These are phyloP conservation scores for Fusarium concolor DNA, from an alignment of 2,329 filamentous ascomycete species.

Conservation along the genomic window DNA sequence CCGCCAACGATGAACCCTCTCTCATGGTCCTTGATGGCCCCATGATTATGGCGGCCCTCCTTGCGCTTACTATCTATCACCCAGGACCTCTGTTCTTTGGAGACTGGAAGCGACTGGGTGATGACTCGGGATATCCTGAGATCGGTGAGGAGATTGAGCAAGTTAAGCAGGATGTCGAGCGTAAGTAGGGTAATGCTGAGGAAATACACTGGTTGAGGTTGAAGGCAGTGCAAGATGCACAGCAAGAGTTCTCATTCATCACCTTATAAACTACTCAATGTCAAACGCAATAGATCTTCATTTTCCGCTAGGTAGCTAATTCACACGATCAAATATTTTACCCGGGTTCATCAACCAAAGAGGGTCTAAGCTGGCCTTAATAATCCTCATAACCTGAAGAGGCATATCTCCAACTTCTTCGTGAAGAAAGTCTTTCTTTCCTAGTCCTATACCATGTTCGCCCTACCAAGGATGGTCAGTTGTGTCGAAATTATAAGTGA, in stretches of 20 bases:
- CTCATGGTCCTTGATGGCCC: constrained; percentile 38
- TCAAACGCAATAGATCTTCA: too few relatives aligned
- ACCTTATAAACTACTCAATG: too few relatives aligned
- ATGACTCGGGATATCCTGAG: not conserved
- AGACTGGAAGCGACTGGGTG: not conserved
- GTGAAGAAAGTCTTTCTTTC: constrained; percentile 83
- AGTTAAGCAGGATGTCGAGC: not conserved
- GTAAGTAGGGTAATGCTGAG: not conserved
- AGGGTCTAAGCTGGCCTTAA: constrained; percentile 85
- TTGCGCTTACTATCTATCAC: constrained; percentile 26
- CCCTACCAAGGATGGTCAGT: constrained; percentile 54
- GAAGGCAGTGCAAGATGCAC: too few relatives aligned
- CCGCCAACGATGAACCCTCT: constrained; percentile 32
- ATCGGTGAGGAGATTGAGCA: not conserved
- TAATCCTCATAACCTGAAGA: constrained; percentile 82
- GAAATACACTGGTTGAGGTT: too few relatives aligned
- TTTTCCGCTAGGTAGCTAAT: not conserved
- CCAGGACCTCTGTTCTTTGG: constrained; percentile 11
- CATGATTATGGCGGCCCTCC: constrained; percentile 33
- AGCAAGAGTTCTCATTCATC: too few relatives aligned
- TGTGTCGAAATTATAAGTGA: fast-evolving
- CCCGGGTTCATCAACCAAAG: constrained; percentile 91
- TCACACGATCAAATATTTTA: constrained; percentile 68
- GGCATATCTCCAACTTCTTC: constrained; percentile 85
- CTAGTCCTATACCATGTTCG: constrained; percentile 86